phyloP scores from a whole-genome alignment of 495 filamentous ascomycete genomes.

The Halenospora varia region DNA sequence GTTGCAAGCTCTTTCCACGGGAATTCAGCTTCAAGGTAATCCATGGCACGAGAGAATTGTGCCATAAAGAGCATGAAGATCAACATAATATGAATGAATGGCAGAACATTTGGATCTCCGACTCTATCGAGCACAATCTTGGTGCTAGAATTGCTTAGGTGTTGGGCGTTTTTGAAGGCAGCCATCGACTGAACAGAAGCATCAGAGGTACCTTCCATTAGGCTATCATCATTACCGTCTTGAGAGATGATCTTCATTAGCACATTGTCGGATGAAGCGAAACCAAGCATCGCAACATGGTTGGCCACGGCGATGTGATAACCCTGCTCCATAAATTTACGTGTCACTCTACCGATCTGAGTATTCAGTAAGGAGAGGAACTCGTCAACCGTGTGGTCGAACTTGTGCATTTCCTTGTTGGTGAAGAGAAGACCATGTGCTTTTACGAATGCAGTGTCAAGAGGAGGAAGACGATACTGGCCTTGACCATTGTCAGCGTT shows the following conservation, averaged over 20 bases:
- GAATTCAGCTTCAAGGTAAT: constrained; percentile 1
- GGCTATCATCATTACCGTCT: not conserved
- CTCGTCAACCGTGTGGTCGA: constrained; percentile 40
- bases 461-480: constrained; percentile 23
- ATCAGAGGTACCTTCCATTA: not conserved
- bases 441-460: constrained; percentile 52
- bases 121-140: constrained; percentile 8
- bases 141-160: constrained; percentile 2
- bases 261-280: constrained; percentile 8
- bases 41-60: not conserved
- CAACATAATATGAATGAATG: constrained; percentile 11
- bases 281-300: constrained; percentile 9
- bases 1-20: constrained; percentile 9
- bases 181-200: not conserved
- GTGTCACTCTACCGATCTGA: constrained; percentile 53
- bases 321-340: constrained; percentile 63
- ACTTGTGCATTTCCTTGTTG: constrained; percentile 41
- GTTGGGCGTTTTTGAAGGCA: constrained; percentile 3
- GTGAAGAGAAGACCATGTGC: constrained; percentile 66
- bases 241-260: constrained; percentile 5
- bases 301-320: constrained; percentile 50
- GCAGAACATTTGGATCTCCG: constrained; percentile 18
- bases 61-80: constrained; percentile 13
- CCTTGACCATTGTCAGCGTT: constrained; percentile 3
- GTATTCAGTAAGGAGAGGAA: constrained; percentile 53